Conservation (phyloP, 2,329 filamentous ascomycete genomes). For the Colletotrichum sp. region DNA sequence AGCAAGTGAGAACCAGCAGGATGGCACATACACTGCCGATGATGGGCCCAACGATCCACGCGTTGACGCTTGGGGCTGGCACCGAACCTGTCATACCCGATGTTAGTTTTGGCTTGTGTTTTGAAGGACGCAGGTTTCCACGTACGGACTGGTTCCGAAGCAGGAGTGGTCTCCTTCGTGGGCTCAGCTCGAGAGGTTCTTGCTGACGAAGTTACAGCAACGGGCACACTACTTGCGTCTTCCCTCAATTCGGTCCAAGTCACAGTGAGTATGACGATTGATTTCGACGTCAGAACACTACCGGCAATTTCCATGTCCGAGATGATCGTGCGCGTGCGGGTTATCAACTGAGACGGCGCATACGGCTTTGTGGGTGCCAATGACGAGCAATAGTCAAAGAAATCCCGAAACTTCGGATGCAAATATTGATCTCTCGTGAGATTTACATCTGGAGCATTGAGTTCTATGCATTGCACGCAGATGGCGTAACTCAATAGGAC, state of each 20-base stretch:
- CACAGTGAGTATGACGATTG: not conserved
- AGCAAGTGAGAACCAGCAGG: not conserved
- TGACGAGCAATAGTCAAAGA: too few relatives aligned
- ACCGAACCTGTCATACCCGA: not conserved
- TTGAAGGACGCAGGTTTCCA: not conserved
- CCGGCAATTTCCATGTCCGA: not conserved
- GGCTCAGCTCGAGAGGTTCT: not conserved
- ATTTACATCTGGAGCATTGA: too few relatives aligned
- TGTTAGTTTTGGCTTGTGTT: not conserved
- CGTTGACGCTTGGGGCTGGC: not conserved
- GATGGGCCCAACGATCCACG: not conserved
- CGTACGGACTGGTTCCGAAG: not conserved
- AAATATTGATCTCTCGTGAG: too few relatives aligned
- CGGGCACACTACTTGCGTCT: not conserved
- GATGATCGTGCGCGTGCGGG: not conserved
- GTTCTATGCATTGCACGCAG: too few relatives aligned
- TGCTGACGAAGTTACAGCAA: not conserved
- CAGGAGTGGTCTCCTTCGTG: not conserved
- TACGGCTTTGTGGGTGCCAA: too few relatives aligned
- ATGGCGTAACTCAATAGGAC: too few relatives aligned
- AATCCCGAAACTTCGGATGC: fast-evolving
- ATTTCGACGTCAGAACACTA: not conserved
- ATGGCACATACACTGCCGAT: not conserved
- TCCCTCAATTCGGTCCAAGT: not conserved
- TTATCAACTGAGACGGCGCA: too few relatives aligned